A percentile compares a stretch with the other conserved stretches of the same genome.
Evolutionary conservation across 106 monocot genomes (phyloP).

Genomic region (Triglochin maritima): DNA sequence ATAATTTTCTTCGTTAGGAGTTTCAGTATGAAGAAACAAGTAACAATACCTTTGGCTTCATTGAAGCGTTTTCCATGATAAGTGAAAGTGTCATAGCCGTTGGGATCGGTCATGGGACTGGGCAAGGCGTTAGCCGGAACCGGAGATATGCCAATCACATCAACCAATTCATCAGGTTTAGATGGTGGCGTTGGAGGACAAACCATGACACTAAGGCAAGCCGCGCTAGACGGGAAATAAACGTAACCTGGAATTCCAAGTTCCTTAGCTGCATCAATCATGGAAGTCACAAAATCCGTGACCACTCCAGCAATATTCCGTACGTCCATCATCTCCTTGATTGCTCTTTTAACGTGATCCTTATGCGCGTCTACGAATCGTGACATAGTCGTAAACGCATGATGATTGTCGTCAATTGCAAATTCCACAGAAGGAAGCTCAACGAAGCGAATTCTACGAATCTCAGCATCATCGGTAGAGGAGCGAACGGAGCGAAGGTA

Average conservation of each 20-base stretch:
- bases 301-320: slow-evolving; percentile 3
- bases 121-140: slow-evolving; percentile 2
- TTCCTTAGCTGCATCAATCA: slow-evolving; percentile 19
- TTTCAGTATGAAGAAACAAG: too few species aligned
- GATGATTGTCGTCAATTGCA: not conserved
- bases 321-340: not conserved
- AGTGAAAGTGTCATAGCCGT: slow-evolving; percentile 6
- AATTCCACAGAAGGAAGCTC: slow-evolving; percentile 4
- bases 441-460: not conserved
- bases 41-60: not conserved
- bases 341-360: slow-evolving; percentile 5
- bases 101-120: not conserved
- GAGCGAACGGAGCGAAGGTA: slow-evolving; percentile 7
- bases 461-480: not conserved
- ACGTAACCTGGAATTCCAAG: slow-evolving; percentile 12
- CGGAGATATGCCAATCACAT: slow-evolving; percentile 2
- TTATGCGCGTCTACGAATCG: slow-evolving; percentile 7
- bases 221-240: slow-evolving; percentile 12
- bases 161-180: not conserved
- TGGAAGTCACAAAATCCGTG: slow-evolving; percentile 14
- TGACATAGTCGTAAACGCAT: slow-evolving; percentile 9
- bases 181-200: slow-evolving; percentile 1
- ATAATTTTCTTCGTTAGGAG: too few species aligned
- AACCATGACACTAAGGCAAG: slow-evolving; percentile 13
- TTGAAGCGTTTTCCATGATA: slow-evolving; percentile 7